A percentile compares a stretch with the other conserved stretches of the same genome.
phyloP scores from a whole-genome alignment of 805 yeast species.

The Candida tibetensis region DNA sequence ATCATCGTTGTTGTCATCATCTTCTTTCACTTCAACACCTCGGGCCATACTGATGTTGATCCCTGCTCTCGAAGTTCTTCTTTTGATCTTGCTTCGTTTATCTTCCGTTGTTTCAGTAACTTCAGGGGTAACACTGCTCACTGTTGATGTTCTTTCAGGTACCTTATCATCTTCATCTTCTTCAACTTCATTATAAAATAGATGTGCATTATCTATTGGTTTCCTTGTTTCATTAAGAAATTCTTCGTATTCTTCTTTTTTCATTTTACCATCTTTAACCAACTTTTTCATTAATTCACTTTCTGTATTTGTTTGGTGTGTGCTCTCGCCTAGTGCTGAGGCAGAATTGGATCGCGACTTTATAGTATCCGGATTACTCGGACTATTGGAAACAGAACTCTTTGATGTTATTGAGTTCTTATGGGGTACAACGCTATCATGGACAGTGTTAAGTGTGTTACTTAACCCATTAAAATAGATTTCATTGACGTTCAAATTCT shows the following conservation, averaged over 20 bases:
- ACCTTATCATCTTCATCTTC: conserved; percentile 14
- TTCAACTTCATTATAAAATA: conserved; percentile 40
- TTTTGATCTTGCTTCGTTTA: conserved; percentile 13
- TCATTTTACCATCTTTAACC: conserved; percentile 31
- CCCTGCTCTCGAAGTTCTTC: conserved; percentile 31
- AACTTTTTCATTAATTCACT: conserved; percentile 38
- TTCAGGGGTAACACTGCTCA: not conserved
- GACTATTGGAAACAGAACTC: not conserved
- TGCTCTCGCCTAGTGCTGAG: conserved; percentile 5
- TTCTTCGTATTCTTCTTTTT: conserved; percentile 28
- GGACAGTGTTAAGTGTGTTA: conserved; percentile 26
- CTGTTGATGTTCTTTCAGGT: conserved; percentile 9
- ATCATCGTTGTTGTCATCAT: not conserved
- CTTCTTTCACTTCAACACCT: not conserved
- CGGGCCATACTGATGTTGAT: conserved; percentile 13
- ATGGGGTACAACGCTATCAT: conserved; percentile 10
- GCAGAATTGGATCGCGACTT: not conserved
- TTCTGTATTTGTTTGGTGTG: conserved; percentile 8
- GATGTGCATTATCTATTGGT: conserved; percentile 32
- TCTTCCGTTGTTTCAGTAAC: conserved; percentile 7
- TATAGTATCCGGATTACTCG: conserved; percentile 3
- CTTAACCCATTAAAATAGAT: conserved; percentile 34
- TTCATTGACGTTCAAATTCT: conserved; percentile 37
- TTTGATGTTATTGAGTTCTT: not conserved
- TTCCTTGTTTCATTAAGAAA: conserved; percentile 32